phyloP scores from a whole-genome alignment of 495 filamentous ascomycete genomes.

The Xylaria telfairii region DNA sequence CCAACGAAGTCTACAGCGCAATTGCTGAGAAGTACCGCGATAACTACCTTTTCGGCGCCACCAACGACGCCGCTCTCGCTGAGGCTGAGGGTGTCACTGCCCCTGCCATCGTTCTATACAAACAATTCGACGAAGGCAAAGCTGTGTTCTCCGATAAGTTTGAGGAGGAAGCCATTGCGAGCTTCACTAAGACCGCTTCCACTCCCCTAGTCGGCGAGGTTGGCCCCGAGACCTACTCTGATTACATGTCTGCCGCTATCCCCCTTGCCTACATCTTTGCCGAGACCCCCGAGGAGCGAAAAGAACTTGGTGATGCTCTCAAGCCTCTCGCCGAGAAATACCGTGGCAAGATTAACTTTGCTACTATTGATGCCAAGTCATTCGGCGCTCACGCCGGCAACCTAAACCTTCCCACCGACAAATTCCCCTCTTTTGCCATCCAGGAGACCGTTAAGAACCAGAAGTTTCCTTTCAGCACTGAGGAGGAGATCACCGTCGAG shows the following conservation, averaged over 20 bases:
- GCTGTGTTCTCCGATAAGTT: conserved; percentile 80
- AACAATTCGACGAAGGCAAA: conserved; percentile 98
- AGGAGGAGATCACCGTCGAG: conserved; percentile 76
- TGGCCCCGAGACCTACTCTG: conserved; percentile 95
- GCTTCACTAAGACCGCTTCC: conserved; percentile 83
- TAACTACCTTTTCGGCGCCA: conserved; percentile 88
- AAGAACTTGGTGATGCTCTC: conserved; percentile 68
- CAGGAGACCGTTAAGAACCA: conserved; percentile 95
- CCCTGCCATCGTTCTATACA: conserved; percentile 93
- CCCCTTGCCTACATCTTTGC: conserved; percentile 98
- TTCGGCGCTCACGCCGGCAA: conserved; percentile 96
- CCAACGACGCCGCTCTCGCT: conserved; percentile 80
- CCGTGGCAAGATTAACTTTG: conserved; percentile 91
- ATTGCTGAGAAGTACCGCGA: conserved; percentile 88
- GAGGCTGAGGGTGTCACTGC: conserved; percentile 86
- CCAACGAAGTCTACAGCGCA: conserved; percentile 77
- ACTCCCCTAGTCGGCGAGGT: conserved; percentile 95
- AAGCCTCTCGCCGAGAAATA: conserved; percentile 72
- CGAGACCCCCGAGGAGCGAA: conserved; percentile 88
- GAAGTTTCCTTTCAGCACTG: conserved; percentile 94
- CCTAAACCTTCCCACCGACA: conserved; percentile 93
- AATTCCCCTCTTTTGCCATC: conserved; percentile 97
- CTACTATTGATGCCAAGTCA: conserved; percentile 93
- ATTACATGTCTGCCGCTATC: conserved; percentile 94
- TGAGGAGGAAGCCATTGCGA: conserved; percentile 73